phyloP scores from a whole-genome alignment of 306 rosid species.

The Inga oerstediana region DNA sequence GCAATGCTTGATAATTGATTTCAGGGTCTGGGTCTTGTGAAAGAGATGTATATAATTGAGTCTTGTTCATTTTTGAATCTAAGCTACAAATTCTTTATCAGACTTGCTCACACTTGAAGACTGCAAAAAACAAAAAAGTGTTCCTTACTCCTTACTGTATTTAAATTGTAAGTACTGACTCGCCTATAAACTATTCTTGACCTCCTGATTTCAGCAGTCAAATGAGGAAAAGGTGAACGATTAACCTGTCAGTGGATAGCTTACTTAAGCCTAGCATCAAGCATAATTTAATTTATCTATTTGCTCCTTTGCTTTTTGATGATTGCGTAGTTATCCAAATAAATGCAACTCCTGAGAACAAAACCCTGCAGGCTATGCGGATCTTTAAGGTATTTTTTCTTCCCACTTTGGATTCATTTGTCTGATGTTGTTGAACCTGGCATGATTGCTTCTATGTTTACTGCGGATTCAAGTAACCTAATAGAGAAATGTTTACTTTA shows the following conservation, averaged over 20 bases:
- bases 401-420: not conserved
- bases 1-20: not conserved
- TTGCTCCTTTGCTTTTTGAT: not conserved
- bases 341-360: conserved; percentile 74
- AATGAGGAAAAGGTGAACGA: too few species aligned
- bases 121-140: not conserved
- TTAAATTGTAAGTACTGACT: too few species aligned
- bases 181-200: too few species aligned
- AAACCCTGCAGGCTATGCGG: conserved; percentile 74
- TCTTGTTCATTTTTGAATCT: not conserved
- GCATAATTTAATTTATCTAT: not conserved
- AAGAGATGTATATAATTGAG: not conserved
- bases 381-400: conserved; percentile 73
- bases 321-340: conserved; percentile 19
- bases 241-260: not conserved
- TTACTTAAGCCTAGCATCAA: not conserved
- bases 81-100: not conserved
- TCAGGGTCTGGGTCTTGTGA: not conserved
- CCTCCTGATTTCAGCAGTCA: too few species aligned
- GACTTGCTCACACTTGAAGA: not conserved
- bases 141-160: not conserved
- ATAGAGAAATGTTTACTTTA: not conserved
- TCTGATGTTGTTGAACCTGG: not conserved
- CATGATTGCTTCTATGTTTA: not conserved
- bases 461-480: not conserved